Evolutionary conservation across 768 basidiomycete genomes (phyloP).

Genomic region (Cystofilobasidium capitatum): DNA sequence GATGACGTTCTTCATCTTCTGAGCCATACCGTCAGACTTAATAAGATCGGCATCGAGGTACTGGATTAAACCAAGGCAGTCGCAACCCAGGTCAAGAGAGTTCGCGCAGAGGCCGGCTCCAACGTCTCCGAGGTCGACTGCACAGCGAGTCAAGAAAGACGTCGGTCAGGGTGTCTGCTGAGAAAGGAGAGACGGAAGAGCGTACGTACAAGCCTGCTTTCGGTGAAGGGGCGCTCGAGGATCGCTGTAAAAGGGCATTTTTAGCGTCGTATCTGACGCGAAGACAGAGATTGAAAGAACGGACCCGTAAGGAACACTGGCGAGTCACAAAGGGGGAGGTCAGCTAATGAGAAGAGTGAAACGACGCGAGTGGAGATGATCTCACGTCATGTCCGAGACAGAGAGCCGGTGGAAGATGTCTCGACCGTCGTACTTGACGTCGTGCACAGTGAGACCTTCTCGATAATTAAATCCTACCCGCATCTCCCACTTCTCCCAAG

Average conservation of each 20-base stretch:
- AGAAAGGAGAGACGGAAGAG: not conserved
- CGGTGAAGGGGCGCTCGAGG: not conserved
- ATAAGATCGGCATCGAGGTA: slow-evolving; percentile 3
- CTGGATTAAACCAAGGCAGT: slow-evolving; percentile 32
- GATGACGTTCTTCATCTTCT: slow-evolving; percentile 28
- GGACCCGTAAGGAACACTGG: too few species aligned
- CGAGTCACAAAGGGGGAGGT: not conserved
- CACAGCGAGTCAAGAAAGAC: not conserved
- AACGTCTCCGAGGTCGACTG: not conserved
- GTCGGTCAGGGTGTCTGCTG: not conserved
- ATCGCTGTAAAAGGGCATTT: not conserved
- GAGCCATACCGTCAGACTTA: slow-evolving; percentile 13
- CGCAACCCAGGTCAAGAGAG: slow-evolving; percentile 29
- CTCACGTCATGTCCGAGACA: slow-evolving; percentile 33
- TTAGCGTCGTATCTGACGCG: slow-evolving; percentile 27
- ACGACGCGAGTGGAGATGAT: not conserved
- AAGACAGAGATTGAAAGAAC: too few species aligned
- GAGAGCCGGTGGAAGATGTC: slow-evolving; percentile 32
- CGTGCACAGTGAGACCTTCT: slow-evolving; percentile 33
- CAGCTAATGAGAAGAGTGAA: not conserved
- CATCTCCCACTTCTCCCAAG: slow-evolving; percentile 31
- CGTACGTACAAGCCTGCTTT: not conserved
- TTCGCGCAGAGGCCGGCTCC: slow-evolving; percentile 33
- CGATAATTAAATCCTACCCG: slow-evolving; percentile 26
- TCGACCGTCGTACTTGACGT: slow-evolving; percentile 34